Conservation (phyloP, 1,284 basidiomycete genomes). For the Trichosporon sp. region DNA sequence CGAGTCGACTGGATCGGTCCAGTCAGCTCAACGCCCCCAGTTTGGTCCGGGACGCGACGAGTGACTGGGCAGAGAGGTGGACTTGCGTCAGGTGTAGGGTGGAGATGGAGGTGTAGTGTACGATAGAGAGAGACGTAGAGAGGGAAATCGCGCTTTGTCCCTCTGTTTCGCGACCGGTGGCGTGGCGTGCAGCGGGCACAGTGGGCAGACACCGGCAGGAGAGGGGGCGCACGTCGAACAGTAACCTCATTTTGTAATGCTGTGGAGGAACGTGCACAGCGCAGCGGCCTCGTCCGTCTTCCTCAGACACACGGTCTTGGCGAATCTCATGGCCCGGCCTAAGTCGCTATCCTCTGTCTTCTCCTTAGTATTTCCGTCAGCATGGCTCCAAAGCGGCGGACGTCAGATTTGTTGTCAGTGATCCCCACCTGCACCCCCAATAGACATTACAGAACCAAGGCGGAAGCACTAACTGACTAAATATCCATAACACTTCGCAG, state of each 20-base stretch:
- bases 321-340: background rate
- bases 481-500: background rate
- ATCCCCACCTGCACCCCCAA: too few species aligned
- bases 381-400: background rate
- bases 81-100: background rate
- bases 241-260: background rate
- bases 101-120: background rate
- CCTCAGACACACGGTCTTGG: too few species aligned
- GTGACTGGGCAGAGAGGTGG: background rate
- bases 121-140: background rate
- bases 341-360: background rate
- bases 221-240: background rate
- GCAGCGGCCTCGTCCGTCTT: background rate
- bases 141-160: constrained; percentile 1
- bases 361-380: background rate
- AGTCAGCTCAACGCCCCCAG: background rate
- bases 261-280: background rate
- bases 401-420: too few species aligned
- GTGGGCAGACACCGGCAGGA: background rate
- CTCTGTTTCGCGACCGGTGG: background rate
- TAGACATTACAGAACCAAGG: background rate
- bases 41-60: background rate
- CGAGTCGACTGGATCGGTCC: background rate
- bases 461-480: background rate
- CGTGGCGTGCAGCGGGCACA: background rate